Evolutionary conservation across 257 asterid species (phyloP), one percentile per base, ranked within the genome.

Genomic region (Plantago elongata): DNA sequence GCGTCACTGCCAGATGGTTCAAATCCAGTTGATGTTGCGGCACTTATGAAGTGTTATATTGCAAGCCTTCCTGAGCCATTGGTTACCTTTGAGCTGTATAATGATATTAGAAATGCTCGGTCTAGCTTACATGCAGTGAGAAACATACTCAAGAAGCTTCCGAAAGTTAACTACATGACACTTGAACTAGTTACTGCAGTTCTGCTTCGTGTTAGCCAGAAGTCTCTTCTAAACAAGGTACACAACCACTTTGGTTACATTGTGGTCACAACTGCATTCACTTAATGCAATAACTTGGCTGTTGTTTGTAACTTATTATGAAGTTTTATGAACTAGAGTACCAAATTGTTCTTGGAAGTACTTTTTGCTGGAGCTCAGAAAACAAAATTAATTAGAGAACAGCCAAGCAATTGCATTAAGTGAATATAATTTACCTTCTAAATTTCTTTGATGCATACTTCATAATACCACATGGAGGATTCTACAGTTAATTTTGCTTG

Each of bases 61-160:
- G 92, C 98, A 65, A 88, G 96, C 77, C 84, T 91, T 57, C 94
- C 96, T 63, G 95, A 85, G 78, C 96, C 98, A 40, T 67, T 91
- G 73, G 78, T 86, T 55, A 82, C 95, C 77, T 88, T 85, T 62
- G 92, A 85, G 70, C 78, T 88, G 58, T 84, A 80, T 72, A 62
- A 74, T 52, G 94, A 91, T 57, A 76, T 91, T 70, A 82, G 79
- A 77, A 71, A 70, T 74, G 89, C 94, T 42, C 92, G 91, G 15
- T 83, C 90, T 57, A 82, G 78, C 77, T 72, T 84, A 66, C 79
- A 72, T 48, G 62, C 51, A 63, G 80, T 88, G 95, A 79, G 88
- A 80, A 84, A 81, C 77, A 75, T 78, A 64, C 77, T 88, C 71
- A 88, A 85, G 85, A 84, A 75, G 64, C 87, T 90, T 74, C 80